These are phyloP conservation scores for Lactuca sativa DNA, from an alignment of 129 eudicot genomes.

Conservation along the genomic window DNA sequence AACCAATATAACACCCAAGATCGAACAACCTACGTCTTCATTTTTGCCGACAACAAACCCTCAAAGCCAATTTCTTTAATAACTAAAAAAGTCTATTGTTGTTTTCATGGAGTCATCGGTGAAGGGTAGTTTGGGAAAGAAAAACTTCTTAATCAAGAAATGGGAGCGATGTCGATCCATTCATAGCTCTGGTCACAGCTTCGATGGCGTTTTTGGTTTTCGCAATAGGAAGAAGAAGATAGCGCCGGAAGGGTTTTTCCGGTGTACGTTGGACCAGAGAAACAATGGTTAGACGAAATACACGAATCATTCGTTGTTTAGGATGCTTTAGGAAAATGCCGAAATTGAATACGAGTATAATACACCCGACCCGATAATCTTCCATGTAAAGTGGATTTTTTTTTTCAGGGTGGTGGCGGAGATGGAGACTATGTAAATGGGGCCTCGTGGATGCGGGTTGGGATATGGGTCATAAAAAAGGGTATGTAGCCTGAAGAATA, in stretches of 20 bases:
- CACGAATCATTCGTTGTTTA: constrained; percentile 63
- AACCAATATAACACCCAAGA: no score
- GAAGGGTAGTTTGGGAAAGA: constrained; percentile 27
- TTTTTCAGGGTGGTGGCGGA: constrained; percentile 61
- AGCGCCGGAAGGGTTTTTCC: constrained; percentile 61
- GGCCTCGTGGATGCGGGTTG: constrained; percentile 30
- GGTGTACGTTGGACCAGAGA: constrained; percentile 74
- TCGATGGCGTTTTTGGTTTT: not conserved
- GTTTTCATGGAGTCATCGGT: constrained; percentile 14
- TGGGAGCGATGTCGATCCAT: constrained; percentile 42
- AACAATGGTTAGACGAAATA: constrained; percentile 59
- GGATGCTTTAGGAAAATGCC: constrained; percentile 64
- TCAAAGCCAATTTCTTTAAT: constrained; percentile 10
- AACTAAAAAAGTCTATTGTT: not conserved
- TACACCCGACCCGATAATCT: constrained; percentile 63
- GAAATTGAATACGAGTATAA: constrained; percentile 57
- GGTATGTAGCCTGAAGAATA: no score
- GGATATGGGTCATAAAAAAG: constrained; percentile 17
- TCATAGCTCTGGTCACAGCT: not conserved
- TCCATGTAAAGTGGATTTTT: constrained; percentile 74
- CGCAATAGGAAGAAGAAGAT: constrained; percentile 28
- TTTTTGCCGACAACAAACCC: no score
- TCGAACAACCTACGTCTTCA: no score
- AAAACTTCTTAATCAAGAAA: constrained; percentile 39
- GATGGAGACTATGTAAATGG: constrained; percentile 41